These are phyloP conservation scores for Leishmania mexicana DNA, from an alignment of 208 protist genomes.

Conservation along the genomic window DNA sequence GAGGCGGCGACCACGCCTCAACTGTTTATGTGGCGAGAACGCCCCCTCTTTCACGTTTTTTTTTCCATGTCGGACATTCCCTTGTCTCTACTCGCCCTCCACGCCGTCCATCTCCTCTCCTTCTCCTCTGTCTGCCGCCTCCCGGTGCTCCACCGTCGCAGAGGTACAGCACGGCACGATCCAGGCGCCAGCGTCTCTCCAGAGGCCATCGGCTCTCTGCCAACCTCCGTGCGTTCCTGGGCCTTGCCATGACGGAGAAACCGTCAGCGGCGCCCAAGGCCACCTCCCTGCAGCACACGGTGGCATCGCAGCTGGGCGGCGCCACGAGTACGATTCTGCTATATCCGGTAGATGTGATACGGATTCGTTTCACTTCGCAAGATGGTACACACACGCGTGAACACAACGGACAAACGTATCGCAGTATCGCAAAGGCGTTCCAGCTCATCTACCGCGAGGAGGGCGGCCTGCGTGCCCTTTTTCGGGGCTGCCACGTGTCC, in stretches of 20 bases:
- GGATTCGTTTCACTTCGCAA: conserved; percentile 89
- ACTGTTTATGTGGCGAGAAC: background rate
- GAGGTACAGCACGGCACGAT: background rate
- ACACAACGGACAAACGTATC: conserved; percentile 80
- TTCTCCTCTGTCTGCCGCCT: background rate
- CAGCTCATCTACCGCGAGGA: conserved; percentile 50
- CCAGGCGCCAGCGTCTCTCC: background rate
- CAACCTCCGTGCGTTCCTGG: background rate
- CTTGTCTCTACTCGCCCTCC: too few relatives aligned
- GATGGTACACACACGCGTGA: conserved; percentile 69
- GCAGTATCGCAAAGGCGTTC: conserved; percentile 38
- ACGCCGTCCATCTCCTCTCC: too few relatives aligned
- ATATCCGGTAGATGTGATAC: conserved; percentile 91
- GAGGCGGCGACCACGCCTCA: background rate
- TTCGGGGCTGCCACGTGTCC: conserved; percentile 71
- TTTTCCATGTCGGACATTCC: too few relatives aligned
- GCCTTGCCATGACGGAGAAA: background rate
- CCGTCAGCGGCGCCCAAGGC: conserved; percentile 4
- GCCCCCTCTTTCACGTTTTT: background rate
- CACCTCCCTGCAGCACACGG: conserved; percentile 46
- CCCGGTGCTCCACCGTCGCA: background rate
- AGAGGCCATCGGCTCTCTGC: background rate
- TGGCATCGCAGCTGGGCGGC: conserved; percentile 66
- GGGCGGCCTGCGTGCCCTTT: conserved; percentile 56
- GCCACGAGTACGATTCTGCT: conserved; percentile 64